Base-by-base conservation (phyloP, 2,329 filamentous ascomycete genomes). In the Colletotrichum simmondsii region DNA sequence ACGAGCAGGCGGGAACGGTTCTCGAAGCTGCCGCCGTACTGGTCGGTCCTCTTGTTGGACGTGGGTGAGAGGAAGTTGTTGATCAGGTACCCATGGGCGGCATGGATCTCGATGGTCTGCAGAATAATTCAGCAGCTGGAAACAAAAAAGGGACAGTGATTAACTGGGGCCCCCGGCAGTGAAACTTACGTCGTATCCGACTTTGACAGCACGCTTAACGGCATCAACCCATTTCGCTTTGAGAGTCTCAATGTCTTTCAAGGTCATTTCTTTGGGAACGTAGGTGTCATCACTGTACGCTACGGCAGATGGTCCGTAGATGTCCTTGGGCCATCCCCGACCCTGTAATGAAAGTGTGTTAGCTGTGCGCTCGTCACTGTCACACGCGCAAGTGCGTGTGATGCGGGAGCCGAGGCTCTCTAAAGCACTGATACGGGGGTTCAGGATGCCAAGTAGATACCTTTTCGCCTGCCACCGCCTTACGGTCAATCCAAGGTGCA, bases 221-320 rank as follows among this genome's bases (percentile, higher is more conserved):
- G 86, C 87, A 0, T 85, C 87, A 1, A 85, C 87, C 82, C 88
- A 94, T 3, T 89, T 89, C 5, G 79, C 78, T 81, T 93, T 92
- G 74, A 92, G 83, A 5, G 88, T 80, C 71, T 90, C 85, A 71
- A 95, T 95, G 56, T 95, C 92, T 1, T 86, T 82, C 28, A 88
- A 82, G 0, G 89, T 92, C 88, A 95, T 89, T 2, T 92, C 92
- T 1, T 66, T 65, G 7, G 77, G 74, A 46, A 77, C 74, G 14
- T 74, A 79, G 0, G 83, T 77, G 35, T 81, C 77, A 6, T 77
- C 76, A 67, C 78, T 81, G 52, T 73, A 76, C 6, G 72, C 69
- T 16, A 76, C 53, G 0, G 71, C 73, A 2, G 70, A 73, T 2
- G 82, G 81, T 5, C 76, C 80, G 2, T 78, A 56, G 16, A 83